These are phyloP conservation scores for Clitopilus hobsonii DNA, from an alignment of 768 basidiomycete genomes.

Conservation along the genomic window DNA sequence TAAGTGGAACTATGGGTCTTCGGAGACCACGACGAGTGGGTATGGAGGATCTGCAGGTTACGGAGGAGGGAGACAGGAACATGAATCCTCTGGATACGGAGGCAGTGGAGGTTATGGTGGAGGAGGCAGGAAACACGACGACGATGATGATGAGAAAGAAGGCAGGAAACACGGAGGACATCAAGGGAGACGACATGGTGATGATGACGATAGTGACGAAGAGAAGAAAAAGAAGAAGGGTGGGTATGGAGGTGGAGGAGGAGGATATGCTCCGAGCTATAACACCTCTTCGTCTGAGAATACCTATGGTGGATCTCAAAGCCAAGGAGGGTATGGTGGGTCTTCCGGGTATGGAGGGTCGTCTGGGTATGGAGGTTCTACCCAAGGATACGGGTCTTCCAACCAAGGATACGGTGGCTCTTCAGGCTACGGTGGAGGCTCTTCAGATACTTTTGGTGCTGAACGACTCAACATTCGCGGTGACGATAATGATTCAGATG, in stretches of 20 bases:
- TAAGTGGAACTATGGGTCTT: not conserved
- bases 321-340: not conserved
- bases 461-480: slow-evolving; percentile 43
- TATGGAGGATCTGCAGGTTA: too few species aligned
- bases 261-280: not conserved
- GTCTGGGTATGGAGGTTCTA: not conserved
- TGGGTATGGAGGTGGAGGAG: slow-evolving; percentile 1
- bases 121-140: slow-evolving; percentile 1
- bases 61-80: not conserved
- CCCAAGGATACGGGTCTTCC: not conserved
- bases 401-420: not conserved
- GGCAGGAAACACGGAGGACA: not conserved
- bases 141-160: slow-evolving; percentile 1
- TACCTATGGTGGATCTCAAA: not conserved
- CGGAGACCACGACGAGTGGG: not conserved
- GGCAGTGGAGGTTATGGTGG: not conserved
- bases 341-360: not conserved
- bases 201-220: slow-evolving; percentile 5
- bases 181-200: too few species aligned
- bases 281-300: not conserved
- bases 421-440: slow-evolving; percentile 1
- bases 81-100: not conserved
- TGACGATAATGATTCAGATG: slow-evolving; percentile 26
- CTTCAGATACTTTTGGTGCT: slow-evolving; percentile 37
- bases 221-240: slow-evolving; percentile 5